Conservation (phyloP, 2,329 filamentous ascomycete genomes). For the Apiospora arundinis region DNA sequence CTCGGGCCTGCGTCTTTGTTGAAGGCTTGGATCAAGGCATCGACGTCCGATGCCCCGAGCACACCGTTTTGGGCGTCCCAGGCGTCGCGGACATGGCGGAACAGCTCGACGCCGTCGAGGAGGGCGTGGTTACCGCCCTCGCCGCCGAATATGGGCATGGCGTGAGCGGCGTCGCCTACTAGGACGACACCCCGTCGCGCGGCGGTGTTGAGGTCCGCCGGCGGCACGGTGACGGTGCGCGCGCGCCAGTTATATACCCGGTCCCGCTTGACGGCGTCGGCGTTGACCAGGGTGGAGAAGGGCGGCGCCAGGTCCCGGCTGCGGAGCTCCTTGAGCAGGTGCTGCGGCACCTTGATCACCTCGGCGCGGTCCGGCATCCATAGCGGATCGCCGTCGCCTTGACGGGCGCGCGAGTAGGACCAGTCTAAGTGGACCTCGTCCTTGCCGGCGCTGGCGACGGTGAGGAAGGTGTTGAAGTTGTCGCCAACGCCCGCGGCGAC, state of each 20-base stretch:
- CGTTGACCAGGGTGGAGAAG: conserved; percentile 17
- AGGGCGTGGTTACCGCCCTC: conserved; percentile 31
- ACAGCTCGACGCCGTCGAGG: conserved; percentile 29
- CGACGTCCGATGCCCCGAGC: background rate
- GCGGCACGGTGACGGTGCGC: conserved; percentile 43
- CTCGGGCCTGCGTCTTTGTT: background rate
- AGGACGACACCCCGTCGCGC: conserved; percentile 25
- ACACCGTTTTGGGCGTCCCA: background rate
- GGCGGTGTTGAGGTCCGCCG: conserved; percentile 22
- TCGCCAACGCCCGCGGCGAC: conserved; percentile 22
- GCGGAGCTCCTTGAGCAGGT: conserved; percentile 20
- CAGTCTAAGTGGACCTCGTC: conserved; percentile 18
- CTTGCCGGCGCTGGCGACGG: background rate
- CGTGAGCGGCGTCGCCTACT: conserved; percentile 31
- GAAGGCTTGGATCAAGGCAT: background rate
- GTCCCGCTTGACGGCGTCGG: conserved; percentile 42
- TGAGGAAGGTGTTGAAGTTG: conserved; percentile 23
- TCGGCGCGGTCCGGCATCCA: conserved; percentile 19
- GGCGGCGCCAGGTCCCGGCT: conserved; percentile 17
- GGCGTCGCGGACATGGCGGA: background rate
- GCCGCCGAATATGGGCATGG: conserved; percentile 32
- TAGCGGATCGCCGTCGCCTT: conserved; percentile 20
- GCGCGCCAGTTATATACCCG: conserved; percentile 59
- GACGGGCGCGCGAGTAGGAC: conserved; percentile 20
- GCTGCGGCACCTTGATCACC: conserved; percentile 20